Evolutionary conservation across 176 grass and related monocot genomes (phyloP), one percentile per base, ranked within the genome.

Genomic region (Tuctoria greenei): DNA sequence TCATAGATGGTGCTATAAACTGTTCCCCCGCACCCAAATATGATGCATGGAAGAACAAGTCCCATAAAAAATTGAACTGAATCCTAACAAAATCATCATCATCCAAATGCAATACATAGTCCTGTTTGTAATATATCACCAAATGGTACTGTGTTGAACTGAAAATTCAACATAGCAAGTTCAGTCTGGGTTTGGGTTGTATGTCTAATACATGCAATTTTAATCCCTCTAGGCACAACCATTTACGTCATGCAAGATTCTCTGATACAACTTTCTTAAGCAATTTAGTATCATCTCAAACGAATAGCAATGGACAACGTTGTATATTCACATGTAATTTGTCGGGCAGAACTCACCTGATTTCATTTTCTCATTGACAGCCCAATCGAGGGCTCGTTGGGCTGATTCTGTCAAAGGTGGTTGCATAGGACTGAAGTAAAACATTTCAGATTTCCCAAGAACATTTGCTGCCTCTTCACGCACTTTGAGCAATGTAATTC

Each of bases 381-480:
- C 91, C 76, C 68, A 88, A 88, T 98, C 95, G 65, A 98, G 91
- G 4, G 86, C 91, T 61, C 65, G 79, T 56, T 92, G 91, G 37
- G 95, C 91, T 41, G 84, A 78, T 82, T 88, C 84, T 66, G 84
- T 92, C 87, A 98, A 86, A 77, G 88, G 84, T 81, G 91, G 80
- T 45, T 79, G 72, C 76, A 89, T 75, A 65, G 86, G 88, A 61
- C 82, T 83, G 37, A 75, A 79, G 75, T 83, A 86, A 67, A 72
- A 90, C 91, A 87, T 84, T 82, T 98, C 85, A 83, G 86, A 91
- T 81, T 98, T 93, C 35, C 89, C 93, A 77, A 94, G 80, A 65
- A 90, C 36, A 64, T 92, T 86, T 0, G 75, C 77, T 49, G 84
- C 90, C 69, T 83, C 84, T n/a, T 94, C 88, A 28, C 82, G 91